These are phyloP conservation scores for Epithele typhae DNA, from an alignment of 768 basidiomycete genomes.

Conservation along the genomic window DNA sequence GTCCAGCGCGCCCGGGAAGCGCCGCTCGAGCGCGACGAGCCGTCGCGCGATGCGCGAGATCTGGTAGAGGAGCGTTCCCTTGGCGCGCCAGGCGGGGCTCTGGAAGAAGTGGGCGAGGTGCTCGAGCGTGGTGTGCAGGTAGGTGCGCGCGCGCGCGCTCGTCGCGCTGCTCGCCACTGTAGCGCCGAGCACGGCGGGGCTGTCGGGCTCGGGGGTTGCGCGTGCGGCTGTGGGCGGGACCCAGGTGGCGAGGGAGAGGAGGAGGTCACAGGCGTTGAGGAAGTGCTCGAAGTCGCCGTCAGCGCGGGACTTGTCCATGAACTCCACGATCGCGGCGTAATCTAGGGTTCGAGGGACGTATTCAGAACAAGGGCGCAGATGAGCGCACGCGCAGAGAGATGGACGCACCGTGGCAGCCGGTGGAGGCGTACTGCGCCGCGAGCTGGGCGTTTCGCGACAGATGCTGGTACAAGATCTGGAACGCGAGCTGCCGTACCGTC, in stretches of 20 bases:
- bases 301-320: constrained; percentile 1
- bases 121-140: background rate
- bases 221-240: no score
- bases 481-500: constrained; percentile 6
- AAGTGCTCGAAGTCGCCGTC: constrained; percentile 6
- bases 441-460: constrained; percentile 5
- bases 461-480: constrained; percentile 12
- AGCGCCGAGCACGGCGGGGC: no score
- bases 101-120: constrained; percentile 10
- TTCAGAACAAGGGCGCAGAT: no score
- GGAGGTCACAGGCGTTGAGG: constrained; percentile 12
- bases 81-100: constrained; percentile 7
- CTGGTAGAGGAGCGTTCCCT: constrained; percentile 8
- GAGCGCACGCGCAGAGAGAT: no score
- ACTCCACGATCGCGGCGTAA: constrained; percentile 2
- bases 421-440: constrained; percentile 1
- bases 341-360: background rate
- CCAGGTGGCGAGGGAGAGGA: constrained; percentile 10
- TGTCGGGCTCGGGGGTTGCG: no score
- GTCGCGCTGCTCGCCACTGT: no score
- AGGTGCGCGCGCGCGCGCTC: background rate
- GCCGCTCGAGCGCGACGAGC: constrained; percentile 7
- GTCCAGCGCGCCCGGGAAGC: constrained; percentile 1
- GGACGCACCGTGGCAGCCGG: constrained; percentile 7
- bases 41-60: constrained; percentile 12